Evolutionary conservation across 2,329 filamentous ascomycete genomes (phyloP), one percentile per base, ranked within the genome.

Genomic region (Calonectria pauciramosa): DNA sequence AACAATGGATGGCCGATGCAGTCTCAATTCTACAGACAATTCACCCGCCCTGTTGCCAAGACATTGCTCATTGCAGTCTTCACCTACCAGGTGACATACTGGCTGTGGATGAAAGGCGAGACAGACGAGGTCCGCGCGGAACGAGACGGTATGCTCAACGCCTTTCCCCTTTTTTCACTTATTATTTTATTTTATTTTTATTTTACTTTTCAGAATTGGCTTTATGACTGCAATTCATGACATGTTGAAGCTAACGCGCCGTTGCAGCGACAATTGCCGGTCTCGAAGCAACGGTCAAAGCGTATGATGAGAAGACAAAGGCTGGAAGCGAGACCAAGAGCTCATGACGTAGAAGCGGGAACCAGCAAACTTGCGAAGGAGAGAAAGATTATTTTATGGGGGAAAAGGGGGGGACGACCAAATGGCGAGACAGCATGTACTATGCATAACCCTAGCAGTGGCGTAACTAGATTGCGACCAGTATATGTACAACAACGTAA

Each of bases 51-150:
- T 3, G 88, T 96, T 59, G 89, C 91, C 68, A 96, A 96, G 86
- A 92, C 92, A 69, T 91, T 95, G 77, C 88, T 96, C 47, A 89
- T 94, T 82, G 94, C 95, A 69, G 90, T 96, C 70, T 92, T 95
- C 82, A 94, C 93, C 2, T 97, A 96, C 84, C 95, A 97, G 85
- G 80, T 94, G n/a, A 85, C 90, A 18, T 96, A 96, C 85, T 95
- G 91, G 87, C 86, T 86, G 18, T 97, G 95, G 95, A 83, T 91
- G 47, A 94, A 93, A 84, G 88, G 96, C 66, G 94, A 96, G 84
- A 90, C 90, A 41, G 89, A 94, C 69, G 95, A 97, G 86, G 87
- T 91, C 71, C 92, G 90, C 81, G 86, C 86, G 26, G 87, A 92
- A 56, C 91, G 90, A 78, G 85, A 90, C 78, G 89, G 92, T 93